Base-by-base conservation (phyloP, 2,329 filamentous ascomycete species). In the Onygena corvina region DNA sequence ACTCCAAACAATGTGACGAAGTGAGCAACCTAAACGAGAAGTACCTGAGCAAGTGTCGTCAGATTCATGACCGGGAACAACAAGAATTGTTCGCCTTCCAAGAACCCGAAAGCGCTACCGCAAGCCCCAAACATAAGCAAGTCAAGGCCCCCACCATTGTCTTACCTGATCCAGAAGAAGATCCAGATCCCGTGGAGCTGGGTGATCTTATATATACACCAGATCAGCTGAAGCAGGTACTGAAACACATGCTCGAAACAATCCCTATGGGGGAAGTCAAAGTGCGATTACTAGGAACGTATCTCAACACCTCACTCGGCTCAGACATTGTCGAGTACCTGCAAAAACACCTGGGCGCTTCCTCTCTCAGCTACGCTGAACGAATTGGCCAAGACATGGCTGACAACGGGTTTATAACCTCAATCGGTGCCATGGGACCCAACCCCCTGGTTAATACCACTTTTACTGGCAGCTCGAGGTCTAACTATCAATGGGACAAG, bases 81-180 rank as follows among this genome's bases (percentile, higher is more conserved):
- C 93, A 98, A 72, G 94, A 95, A 67, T 96, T 98, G 69, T 77
- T 98, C 49, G 92, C 89, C 33, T 98, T 98, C 68, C 88, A 94
- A 66, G 87, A 89, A 56, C 87, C 88, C 3, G 73, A 77, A 53
- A 74, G 74, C 44, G 58, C 59, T 18, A 54, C 59, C 1, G 72
- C 66, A 29, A 88, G 84, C 64, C 83, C 84, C 2, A 68, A 66
- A 53, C 68, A 60, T 74, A 36, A 36, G 36, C 46, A 34, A 16
- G 12, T 35, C 2, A 77, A 64, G 69, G 74, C 49, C 66, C 74
- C 54, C 64, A 89, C 88, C 62, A 94, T 98, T 67, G 93, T 95
- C 66, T 81, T 96, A 34, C 80, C 84, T 16, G 76, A 83, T 40
- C 77, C 80, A 46, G 66, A 70, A 25, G 72, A 75, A n/a, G 84